Base-by-base conservation (phyloP, 2,329 filamentous ascomycete species). In the Colletotrichum musae region DNA sequence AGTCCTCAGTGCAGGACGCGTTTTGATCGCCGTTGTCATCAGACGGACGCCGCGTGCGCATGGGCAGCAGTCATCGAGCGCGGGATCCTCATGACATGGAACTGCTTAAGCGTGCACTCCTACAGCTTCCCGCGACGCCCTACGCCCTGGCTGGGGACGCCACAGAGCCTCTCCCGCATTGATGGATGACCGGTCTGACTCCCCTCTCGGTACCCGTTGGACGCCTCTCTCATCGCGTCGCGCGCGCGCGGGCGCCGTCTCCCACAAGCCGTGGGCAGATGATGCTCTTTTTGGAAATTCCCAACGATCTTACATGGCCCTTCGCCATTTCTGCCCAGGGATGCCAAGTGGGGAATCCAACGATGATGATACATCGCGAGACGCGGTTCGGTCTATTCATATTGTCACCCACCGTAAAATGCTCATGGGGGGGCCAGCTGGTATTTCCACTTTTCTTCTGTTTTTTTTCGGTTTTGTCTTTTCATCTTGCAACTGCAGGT, bases 121-220 rank as follows among this genome's bases (percentile, higher is more conserved):
- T 7, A 50, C 16, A 18, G 47, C 47, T 50, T 50, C 47, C 21
- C 47, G 21, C n/a, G n/a, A 12, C 21, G 9, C 47, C 47, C n/a
- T 12, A 18, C 54, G 39, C 41, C 54, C 36, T 15, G 47, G 41
- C 41, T 24, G 18, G 28, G 24, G 18, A 21, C 48, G 59, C 59
- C 50, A 62, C 59, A 62, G 39, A 62, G 39, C 39, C 50, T 62
- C 36, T 62, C 48, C 58, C 58, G 58, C 58, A 54, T 26, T 24
- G 21, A 51, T n/a, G n/a, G 21, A 21, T 21, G 47, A 2, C 47
- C 41, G 41, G 41, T 21, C 47, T 50, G 47, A 21, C 21, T 50
- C 18, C n/a, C 16, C 10, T 21, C n/a, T 7, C 21, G 16, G 47
- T 7, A 47, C 16, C 43, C 18, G 4, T 26, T 32, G 28, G 48